Evolutionary conservation across 2,329 filamentous ascomycete genomes (phyloP).

Genomic region (Cercospora beticola): DNA sequence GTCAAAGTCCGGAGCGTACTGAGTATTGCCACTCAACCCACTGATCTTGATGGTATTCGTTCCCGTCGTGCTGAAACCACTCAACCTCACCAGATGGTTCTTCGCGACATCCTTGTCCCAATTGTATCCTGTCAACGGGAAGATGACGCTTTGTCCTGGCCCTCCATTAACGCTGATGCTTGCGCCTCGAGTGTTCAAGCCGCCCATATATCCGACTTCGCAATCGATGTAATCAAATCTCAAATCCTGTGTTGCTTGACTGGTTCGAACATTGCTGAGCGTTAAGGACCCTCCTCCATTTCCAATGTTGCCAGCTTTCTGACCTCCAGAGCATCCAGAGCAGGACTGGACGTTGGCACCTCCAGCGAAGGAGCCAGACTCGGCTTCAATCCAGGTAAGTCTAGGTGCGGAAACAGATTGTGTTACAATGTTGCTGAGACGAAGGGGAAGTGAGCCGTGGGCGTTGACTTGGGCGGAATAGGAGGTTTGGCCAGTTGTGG

Average conservation of each 20-base stretch:
- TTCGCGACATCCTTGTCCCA: conserved; percentile 39
- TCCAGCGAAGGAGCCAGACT: conserved; percentile 37
- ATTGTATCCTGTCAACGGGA: conserved; percentile 44
- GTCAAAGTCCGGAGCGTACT: conserved; percentile 34
- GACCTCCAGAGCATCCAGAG: conserved; percentile 36
- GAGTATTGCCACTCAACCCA: conserved; percentile 25
- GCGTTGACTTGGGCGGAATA: conserved; percentile 31
- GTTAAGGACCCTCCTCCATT: conserved; percentile 23
- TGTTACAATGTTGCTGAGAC: conserved; percentile 38
- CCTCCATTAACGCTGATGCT: conserved; percentile 43
- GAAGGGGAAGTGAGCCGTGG: conserved; percentile 36
- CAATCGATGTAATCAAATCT: conserved; percentile 45
- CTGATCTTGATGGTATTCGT: conserved; percentile 32
- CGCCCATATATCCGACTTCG: conserved; percentile 40
- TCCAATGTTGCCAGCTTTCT: conserved; percentile 39
- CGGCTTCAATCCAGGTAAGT: conserved; percentile 36
- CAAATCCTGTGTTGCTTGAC: conserved; percentile 36
- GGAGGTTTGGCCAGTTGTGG: conserved; percentile 16
- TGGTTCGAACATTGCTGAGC: conserved; percentile 33
- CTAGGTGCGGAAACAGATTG: conserved; percentile 18
- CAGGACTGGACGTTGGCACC: conserved; percentile 35
- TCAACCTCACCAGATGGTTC: conserved; percentile 29
- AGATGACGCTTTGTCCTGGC: conserved; percentile 38
- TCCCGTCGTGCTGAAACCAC: conserved; percentile 28
- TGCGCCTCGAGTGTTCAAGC: conserved; percentile 39